phyloP scores from a whole-genome alignment of 2,329 filamentous ascomycete species.

The Zymoseptoria pseudotritici region DNA sequence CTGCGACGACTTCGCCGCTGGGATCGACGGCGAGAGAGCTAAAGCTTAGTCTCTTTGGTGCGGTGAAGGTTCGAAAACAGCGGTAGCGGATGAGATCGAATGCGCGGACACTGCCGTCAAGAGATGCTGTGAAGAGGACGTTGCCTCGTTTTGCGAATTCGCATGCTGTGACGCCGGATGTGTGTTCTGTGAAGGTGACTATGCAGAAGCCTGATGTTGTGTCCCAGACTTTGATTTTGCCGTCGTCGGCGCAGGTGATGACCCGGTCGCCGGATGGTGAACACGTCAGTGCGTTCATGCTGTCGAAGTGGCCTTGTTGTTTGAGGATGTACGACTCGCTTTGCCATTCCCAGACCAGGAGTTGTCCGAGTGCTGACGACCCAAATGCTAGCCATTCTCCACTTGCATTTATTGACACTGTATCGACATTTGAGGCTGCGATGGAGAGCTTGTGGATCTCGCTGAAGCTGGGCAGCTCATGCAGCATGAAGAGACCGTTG shows the following conservation, averaged over 20 bases:
- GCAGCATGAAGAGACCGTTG: conserved; percentile 85
- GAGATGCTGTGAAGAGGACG: conserved; percentile 87
- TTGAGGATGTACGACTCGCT: conserved; percentile 98
- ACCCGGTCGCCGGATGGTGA: conserved; percentile 89
- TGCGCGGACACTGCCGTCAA: conserved; percentile 88
- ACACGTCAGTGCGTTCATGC: conserved; percentile 88
- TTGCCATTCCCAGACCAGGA: conserved; percentile 99
- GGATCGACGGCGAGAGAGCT: conserved; percentile 94
- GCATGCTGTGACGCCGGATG: conserved; percentile 85
- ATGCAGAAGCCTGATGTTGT: conserved; percentile 94
- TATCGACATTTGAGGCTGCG: conserved; percentile 93
- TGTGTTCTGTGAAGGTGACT: conserved; percentile 96
- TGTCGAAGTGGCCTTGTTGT: conserved; percentile 94
- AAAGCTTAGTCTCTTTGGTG: conserved; percentile 83
- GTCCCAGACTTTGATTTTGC: conserved; percentile 98
- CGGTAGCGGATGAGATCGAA: conserved; percentile 95
- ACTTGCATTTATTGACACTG: conserved; percentile 84
- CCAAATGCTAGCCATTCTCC: conserved; percentile 98
- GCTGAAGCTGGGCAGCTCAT: conserved; percentile 93
- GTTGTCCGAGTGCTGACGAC: conserved; percentile 85
- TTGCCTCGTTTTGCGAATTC: conserved; percentile 94
- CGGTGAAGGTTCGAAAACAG: conserved; percentile 96
- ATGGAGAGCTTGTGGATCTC: conserved; percentile 90
- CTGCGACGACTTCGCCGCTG: conserved; percentile 91
- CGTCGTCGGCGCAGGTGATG: conserved; percentile 90